Percentiles rank a stretch among this genome's conserved stretches.
phyloP scores from a whole-genome alignment of 768 basidiomycete genomes.

The Hortiboletus campestris region DNA sequence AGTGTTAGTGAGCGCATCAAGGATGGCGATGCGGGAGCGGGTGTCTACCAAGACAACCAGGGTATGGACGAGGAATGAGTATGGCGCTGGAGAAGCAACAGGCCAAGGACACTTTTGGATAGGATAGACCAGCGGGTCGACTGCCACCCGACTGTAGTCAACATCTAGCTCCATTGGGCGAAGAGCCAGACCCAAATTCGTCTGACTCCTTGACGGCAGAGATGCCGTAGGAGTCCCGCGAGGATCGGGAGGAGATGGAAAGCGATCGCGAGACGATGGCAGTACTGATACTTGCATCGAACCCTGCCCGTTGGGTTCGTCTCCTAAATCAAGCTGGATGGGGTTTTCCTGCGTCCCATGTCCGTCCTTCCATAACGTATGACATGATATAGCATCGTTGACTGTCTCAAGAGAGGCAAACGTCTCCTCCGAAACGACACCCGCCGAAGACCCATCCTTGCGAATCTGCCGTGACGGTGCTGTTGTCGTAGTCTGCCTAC shows the following conservation, averaged over 20 bases:
- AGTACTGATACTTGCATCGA: slow-evolving; percentile 1
- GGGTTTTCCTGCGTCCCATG: slow-evolving; percentile 25
- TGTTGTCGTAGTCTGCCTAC: slow-evolving; percentile 11
- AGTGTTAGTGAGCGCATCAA: slow-evolving; percentile 70
- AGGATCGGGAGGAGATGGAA: slow-evolving; percentile 7
- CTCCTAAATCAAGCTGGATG: slow-evolving; percentile 25
- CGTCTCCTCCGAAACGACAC: slow-evolving; percentile 14
- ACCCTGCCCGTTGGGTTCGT: slow-evolving; percentile 5
- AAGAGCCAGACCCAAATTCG: slow-evolving; percentile 14
- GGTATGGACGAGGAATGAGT: slow-evolving; percentile 67
- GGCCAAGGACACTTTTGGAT: slow-evolving; percentile 44
- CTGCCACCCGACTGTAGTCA: slow-evolving; percentile 32
- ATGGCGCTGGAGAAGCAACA: slow-evolving; percentile 47
- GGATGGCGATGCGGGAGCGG: slow-evolving; percentile 68
- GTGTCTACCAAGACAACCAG: slow-evolving; percentile 62
- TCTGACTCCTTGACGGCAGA: slow-evolving; percentile 2
- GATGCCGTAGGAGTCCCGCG: slow-evolving; percentile 8
- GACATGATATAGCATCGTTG: not conserved
- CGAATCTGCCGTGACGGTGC: slow-evolving; percentile 17
- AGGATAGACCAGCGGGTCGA: slow-evolving; percentile 51
- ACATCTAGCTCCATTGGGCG: slow-evolving; percentile 25
- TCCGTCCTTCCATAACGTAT: slow-evolving; percentile 21
- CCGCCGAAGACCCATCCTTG: slow-evolving; percentile 9
- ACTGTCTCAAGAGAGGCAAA: slow-evolving; percentile 11
- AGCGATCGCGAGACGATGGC: slow-evolving; percentile 15